These are phyloP conservation scores for Scleromitrula shiraiana DNA, from an alignment of 2,329 filamentous ascomycete species.

Conservation along the genomic window DNA sequence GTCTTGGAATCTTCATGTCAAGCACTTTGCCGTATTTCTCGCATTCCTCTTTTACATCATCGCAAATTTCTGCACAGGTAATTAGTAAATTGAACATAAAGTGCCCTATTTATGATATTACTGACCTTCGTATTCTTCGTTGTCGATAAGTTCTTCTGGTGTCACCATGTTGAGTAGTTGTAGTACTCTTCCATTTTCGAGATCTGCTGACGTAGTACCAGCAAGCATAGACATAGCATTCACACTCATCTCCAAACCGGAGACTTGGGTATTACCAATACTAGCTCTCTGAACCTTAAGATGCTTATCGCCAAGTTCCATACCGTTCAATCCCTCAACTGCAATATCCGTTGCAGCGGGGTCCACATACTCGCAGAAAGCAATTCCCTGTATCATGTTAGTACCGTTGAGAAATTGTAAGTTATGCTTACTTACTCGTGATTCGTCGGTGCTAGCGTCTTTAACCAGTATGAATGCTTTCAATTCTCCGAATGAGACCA, in stretches of 20 bases:
- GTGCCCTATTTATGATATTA: neutral
- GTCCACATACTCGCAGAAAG: conserved; percentile 91
- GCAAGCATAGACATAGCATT: conserved; percentile 98
- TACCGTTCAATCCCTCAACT: conserved; percentile 83
- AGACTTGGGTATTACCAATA: conserved; percentile 86
- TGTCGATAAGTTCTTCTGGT: conserved; percentile 85
- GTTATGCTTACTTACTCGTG: conserved; percentile 54
- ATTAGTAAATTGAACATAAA: conserved; percentile 29
- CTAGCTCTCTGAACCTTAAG: conserved; percentile 84
- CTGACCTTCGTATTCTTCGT: conserved; percentile 89
- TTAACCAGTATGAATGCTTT: conserved; percentile 89
- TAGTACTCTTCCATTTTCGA: conserved; percentile 75
- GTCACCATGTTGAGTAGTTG: conserved; percentile 99
- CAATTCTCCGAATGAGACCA: conserved; percentile 85
- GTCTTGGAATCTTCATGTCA: conserved; percentile 89
- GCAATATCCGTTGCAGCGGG: conserved; percentile 70
- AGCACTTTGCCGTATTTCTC: conserved; percentile 78
- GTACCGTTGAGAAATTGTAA: conserved; percentile 11
- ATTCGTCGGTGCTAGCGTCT: conserved; percentile 77
- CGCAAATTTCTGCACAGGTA: conserved; percentile 64
- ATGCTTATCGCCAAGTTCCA: conserved; percentile 82
- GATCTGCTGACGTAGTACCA: conserved; percentile 71
- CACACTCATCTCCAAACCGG: conserved; percentile 89
- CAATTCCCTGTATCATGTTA: conserved; percentile 62
- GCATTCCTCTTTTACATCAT: conserved; percentile 91